Evolutionary conservation across 2,329 filamentous ascomycete species (phyloP), one percentile per base, ranked within the genome.

Genomic region (Trichoderma polysporum): DNA sequence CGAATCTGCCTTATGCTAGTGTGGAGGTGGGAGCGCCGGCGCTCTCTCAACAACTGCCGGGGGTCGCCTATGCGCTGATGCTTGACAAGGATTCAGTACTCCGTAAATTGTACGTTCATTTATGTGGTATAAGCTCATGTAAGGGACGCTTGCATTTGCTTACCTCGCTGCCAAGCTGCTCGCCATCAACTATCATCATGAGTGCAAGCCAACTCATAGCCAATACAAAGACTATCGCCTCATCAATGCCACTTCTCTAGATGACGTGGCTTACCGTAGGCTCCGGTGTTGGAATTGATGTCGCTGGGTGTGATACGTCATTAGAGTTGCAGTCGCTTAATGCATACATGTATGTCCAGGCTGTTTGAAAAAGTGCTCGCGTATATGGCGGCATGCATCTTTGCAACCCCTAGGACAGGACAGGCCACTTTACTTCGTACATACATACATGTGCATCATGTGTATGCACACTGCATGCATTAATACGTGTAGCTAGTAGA

Each of bases 311-410:
- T 17, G 27, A 9, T 45, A 31, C 60, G 60, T 63, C 60, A 54
- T 17, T 29, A 54, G 60, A 63, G 60, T 63, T 19, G 37, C 49
- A 63, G 60, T 63, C 60, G 60, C 60, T 54, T 63, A 63, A 54
- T 29, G 47, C 25, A 22, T 63, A 39, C 49, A 56, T 19, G 12
- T 2, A 50, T 19, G 33, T 35, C 29, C 7, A n/a, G 29, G 29
- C 29, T 35, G 31, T 35, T 35, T 7, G 10, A 56, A 27, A 10
- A 33, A 19, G 22, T 12, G 25, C 31, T 29, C 33, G n/a, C n/a
- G 58, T 61, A 25, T 5, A 31, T 31, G 27, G 27, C 17, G 27
- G 27, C 41, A 62, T 41, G 50, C 49, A 29, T 56, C 33, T 31
- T 29, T 61, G 47, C 45, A 29, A 45, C 29, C 31, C 10, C 39